Evolutionary conservation across 2,329 filamentous ascomycete species (phyloP).

Genomic region (Trichoderma koningiopsis): DNA sequence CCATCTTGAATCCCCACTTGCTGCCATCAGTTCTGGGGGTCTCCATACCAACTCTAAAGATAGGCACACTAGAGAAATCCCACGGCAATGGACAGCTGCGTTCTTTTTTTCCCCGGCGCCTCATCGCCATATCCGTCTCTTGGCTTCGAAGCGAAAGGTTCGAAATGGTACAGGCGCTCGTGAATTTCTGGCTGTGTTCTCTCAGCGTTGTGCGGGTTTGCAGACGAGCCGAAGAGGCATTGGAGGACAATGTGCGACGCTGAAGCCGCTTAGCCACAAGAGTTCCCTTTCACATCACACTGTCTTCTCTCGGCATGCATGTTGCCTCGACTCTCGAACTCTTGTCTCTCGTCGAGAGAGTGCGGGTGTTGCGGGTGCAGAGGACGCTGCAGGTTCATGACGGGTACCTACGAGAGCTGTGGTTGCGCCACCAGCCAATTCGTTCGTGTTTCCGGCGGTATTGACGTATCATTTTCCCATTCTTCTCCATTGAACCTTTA

Average conservation of each 20-base stretch:
- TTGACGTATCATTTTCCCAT: neutral
- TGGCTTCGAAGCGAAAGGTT: no score
- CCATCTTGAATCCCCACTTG: neutral
- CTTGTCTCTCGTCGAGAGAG: constrained; percentile 14
- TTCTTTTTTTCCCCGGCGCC: neutral
- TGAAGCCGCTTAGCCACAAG: constrained; percentile 1
- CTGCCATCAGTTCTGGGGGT: neutral
- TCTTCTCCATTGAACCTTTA: neutral
- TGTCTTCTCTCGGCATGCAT: constrained; percentile 11
- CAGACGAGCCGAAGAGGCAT: neutral
- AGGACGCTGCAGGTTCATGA: neutral
- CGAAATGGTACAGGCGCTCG: neutral
- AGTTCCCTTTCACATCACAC: neutral
- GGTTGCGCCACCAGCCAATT: neutral
- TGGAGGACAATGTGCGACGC: constrained; percentile 8
- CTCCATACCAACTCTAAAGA: neutral
- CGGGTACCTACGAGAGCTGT: neutral
- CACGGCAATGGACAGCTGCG: neutral
- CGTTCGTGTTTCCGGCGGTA: neutral
- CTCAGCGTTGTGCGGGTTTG: neutral
- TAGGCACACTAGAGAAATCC: neutral
- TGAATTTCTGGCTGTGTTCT: neutral
- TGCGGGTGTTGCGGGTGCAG: neutral
- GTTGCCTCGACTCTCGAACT: constrained; percentile 9
- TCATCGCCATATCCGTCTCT: neutral